Conservation (phyloP, 371 early-diverging fungal species). For the Mycotypha africana region DNA sequence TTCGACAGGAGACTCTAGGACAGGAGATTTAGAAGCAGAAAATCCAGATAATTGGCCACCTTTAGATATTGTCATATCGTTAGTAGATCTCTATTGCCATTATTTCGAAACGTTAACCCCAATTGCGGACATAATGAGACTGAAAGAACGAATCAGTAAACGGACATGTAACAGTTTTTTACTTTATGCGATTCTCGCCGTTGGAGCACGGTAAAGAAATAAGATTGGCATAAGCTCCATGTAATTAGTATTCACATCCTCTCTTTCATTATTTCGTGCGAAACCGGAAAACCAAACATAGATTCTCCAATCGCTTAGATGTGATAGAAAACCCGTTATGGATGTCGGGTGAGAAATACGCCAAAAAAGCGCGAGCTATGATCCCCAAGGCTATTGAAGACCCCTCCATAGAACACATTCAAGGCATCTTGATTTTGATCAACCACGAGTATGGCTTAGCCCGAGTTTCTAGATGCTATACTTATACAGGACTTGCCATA, state of each 20-base stretch:
- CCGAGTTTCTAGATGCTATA: constrained; percentile 49
- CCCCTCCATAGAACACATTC: constrained; percentile 34
- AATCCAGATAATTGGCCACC: background rate
- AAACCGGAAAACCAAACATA: constrained; percentile 6
- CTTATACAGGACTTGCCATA: constrained; percentile 58
- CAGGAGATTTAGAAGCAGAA: too few species aligned
- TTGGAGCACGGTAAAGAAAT: constrained; percentile 7
- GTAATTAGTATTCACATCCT: too few species aligned
- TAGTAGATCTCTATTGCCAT: constrained; percentile 5
- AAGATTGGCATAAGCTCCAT: too few species aligned
- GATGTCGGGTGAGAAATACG: constrained; percentile 19
- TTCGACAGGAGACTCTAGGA: too few species aligned
- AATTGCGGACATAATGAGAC: constrained; percentile 1
- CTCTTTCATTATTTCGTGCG: background rate
- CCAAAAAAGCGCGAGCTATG: constrained; percentile 12
- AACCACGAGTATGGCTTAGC: constrained; percentile 44
- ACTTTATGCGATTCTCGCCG: constrained; percentile 6
- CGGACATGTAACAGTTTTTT: constrained; percentile 9
- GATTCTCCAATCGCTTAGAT: constrained; percentile 14
- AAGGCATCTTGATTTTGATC: constrained; percentile 37
- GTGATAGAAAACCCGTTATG: constrained; percentile 9
- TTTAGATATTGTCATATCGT: constrained; percentile 1
- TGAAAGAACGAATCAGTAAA: constrained; percentile 4
- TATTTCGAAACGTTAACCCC: constrained; percentile 8
- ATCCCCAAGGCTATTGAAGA: constrained; percentile 19